Conservation (phyloP, 2,329 filamentous ascomycete species). For the Monosporascus sp. region DNA sequence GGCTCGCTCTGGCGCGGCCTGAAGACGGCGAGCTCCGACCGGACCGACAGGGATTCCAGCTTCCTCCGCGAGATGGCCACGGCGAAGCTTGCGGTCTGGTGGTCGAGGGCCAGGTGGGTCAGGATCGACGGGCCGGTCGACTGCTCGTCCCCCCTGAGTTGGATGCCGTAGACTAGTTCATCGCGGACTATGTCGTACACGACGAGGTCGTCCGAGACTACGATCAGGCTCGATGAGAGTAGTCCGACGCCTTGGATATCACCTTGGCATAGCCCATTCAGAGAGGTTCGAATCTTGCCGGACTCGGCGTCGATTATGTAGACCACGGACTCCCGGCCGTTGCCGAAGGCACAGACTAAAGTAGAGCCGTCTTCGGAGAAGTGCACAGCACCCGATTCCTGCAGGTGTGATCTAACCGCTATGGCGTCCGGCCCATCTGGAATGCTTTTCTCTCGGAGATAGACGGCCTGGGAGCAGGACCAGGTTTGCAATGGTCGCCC, state of each 20-base stretch:
- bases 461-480: conserved; percentile 59
- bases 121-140: conserved; percentile 36
- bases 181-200: conserved; percentile 85
- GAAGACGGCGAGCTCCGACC: conserved; percentile 62
- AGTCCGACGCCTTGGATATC: conserved; percentile 65
- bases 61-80: conserved; percentile 43
- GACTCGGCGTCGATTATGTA: conserved; percentile 71
- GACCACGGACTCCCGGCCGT: conserved; percentile 53
- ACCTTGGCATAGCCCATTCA: conserved; percentile 63
- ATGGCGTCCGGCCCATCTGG: conserved; percentile 28
- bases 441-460: conserved; percentile 39
- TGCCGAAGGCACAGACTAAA: conserved; percentile 62
- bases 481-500: conserved; percentile 65
- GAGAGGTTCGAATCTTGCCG: conserved; percentile 60
- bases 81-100: conserved; percentile 59
- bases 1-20: conserved; percentile 54
- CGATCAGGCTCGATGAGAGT: conserved; percentile 67
- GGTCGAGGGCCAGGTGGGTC: conserved; percentile 68
- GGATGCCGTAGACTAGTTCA: conserved; percentile 61
- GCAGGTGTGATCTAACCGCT: conserved; percentile 20
- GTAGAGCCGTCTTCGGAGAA: conserved; percentile 84
- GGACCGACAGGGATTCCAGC: conserved; percentile 31
- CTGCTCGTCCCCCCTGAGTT: conserved; percentile 39
- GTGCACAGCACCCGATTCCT: conserved; percentile 58
- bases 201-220: conserved; percentile 66